Evolutionary conservation across 371 early-diverging fungal genomes (phyloP).

Genomic region (Syncephalastrum racemosum): DNA sequence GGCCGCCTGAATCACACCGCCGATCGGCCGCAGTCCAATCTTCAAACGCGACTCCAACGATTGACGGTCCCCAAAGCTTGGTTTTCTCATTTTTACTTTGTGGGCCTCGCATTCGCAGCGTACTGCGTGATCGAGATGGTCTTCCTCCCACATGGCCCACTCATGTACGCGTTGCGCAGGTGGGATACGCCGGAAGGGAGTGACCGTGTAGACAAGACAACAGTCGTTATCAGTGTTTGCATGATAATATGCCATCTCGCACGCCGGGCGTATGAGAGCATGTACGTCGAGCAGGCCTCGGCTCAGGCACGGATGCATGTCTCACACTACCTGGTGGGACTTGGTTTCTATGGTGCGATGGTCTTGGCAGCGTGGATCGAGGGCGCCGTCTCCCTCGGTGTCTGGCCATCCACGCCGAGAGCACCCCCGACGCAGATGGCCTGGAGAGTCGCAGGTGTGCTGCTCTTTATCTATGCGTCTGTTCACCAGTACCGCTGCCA

Average conservation of each 20-base stretch:
- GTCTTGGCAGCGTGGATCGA: constrained; percentile 50
- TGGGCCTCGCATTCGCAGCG: constrained; percentile 39
- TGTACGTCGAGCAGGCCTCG: constrained; percentile 58
- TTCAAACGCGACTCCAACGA: constrained; percentile 17
- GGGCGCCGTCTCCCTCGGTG: constrained; percentile 29
- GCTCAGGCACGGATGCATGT: constrained; percentile 63
- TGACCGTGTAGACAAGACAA: constrained; percentile 26
- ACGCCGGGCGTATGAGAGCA: constrained; percentile 67
- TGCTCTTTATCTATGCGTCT: constrained; percentile 51
- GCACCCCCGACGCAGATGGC: background rate
- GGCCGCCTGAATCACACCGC: constrained; percentile 38
- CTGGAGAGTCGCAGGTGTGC: constrained; percentile 14
- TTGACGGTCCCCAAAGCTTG: constrained; percentile 62
- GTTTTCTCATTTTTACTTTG: constrained; percentile 71
- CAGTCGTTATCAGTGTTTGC: constrained; percentile 4
- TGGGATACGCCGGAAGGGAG: constrained; percentile 25
- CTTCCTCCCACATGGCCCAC: constrained; percentile 6
- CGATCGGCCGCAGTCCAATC: constrained; percentile 22
- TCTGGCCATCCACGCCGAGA: constrained; percentile 11
- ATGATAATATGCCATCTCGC: constrained; percentile 36
- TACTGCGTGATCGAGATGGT: constrained; percentile 23
- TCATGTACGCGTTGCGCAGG: constrained; percentile 15
- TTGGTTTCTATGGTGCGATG: constrained; percentile 67
- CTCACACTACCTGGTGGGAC: constrained; percentile 65
- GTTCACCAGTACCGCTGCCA: constrained; percentile 70